Evolutionary conservation across 352 stramenopile genomes (phyloP).

Genomic region (Phytophthora parvispora): DNA sequence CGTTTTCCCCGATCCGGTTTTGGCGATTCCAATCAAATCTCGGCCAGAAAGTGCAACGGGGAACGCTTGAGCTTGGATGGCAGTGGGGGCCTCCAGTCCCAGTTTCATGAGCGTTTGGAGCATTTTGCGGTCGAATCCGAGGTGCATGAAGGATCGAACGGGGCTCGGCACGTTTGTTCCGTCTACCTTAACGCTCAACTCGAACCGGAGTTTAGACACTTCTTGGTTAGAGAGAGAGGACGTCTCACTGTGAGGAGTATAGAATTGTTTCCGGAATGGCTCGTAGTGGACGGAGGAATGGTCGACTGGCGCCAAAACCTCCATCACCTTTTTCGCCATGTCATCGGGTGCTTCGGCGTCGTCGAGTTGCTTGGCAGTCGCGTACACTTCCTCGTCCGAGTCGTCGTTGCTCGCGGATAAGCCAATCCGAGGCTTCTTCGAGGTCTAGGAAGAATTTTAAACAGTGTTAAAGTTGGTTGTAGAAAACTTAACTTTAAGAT

Average conservation of each 20-base stretch:
- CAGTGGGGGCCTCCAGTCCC: constrained; percentile 76
- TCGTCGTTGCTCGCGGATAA: constrained; percentile 31
- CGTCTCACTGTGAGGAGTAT: constrained; percentile 60
- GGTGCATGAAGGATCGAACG: constrained; percentile 83
- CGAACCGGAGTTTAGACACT: constrained; percentile 48
- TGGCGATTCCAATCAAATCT: constrained; percentile 91
- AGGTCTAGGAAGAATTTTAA: constrained; percentile 32
- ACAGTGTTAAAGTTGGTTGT: neutral
- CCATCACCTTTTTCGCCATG: constrained; percentile 70
- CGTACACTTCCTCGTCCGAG: constrained; percentile 87
- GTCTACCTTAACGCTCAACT: constrained; percentile 67
- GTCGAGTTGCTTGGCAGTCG: constrained; percentile 60
- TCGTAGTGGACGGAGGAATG: constrained; percentile 82
- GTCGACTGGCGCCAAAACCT: constrained; percentile 78
- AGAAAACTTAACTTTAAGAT: neutral
- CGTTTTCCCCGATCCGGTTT: constrained; percentile 99
- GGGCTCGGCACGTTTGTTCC: constrained; percentile 57
- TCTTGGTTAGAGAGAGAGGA: constrained; percentile 39
- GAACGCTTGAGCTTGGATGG: constrained; percentile 89
- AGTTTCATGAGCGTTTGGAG: constrained; percentile 78
- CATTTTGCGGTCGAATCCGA: constrained; percentile 75
- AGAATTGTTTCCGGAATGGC: constrained; percentile 87
- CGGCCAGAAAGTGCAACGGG: constrained; percentile 79
- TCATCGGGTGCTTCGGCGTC: constrained; percentile 36
- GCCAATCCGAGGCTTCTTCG: constrained; percentile 43